Base-by-base conservation (phyloP, 495 filamentous ascomycete genomes). In the Amorphotheca resinae region DNA sequence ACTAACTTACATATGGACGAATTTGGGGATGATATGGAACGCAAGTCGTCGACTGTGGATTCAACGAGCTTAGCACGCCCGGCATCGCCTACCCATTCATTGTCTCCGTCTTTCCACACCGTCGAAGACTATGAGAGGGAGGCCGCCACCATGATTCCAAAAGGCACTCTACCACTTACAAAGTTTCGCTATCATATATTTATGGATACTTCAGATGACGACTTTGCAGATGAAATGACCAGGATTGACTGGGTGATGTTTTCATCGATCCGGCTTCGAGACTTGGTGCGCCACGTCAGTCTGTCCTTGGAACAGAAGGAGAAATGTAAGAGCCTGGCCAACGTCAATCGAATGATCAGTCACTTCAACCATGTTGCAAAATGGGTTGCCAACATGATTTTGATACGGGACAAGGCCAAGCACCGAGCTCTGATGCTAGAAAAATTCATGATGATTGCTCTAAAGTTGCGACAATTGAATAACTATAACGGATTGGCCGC, bases 191-290 rank as follows among this genome's bases (percentile, higher is more conserved):
- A 87, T 73, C 80, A 83, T 46, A 71, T 77, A 39, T 77, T 93
- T 48, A 88, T 93, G 77, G 81, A 82, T 21, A 73, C 76, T 20
- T 65, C 76, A 4, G 80, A 91, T 22, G 84, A 87, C 31, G 73
- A 83, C 36, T 84, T 95, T 48, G 91, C 93, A 5, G 77, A 77
- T 37, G 91, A 98, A 59, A 69, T 98, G 55, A 95, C 91, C 4
- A 76, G 91, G 41, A 88, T 96, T 32, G 91, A 96, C 64, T 95
- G 89, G 91, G 73, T 87, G 55, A 87, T 93, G 77, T 95, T 94
- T 61, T 87, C 81, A 50, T 82, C 86, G n/a, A 93, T 96, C 57
- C 79, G 84, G n/a, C 82, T 88, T 33, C 82, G 91, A 36, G 93
- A 98, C 61, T 71, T 95, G 4, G 82, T 96, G 37, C 80, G 93